Base-by-base conservation (phyloP, 2,329 filamentous ascomycete genomes). In the Microdochium nivale region DNA sequence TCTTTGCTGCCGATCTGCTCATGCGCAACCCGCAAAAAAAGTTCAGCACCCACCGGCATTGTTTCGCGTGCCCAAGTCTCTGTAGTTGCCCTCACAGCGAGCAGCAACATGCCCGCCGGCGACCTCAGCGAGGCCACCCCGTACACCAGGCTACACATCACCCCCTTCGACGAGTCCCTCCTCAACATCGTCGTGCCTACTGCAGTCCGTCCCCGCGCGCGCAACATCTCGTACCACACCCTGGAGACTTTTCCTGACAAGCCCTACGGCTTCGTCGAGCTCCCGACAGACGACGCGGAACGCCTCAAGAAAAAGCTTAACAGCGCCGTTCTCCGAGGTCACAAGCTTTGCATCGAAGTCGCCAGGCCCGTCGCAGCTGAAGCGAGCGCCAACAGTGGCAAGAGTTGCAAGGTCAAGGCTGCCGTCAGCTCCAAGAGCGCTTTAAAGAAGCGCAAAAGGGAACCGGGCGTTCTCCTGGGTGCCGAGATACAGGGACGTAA, bases 271-370 rank as follows among this genome's bases (percentile, higher is more conserved):
- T 99, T 88, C 70, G 76, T 97, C 54, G 90, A 95, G 47, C 71
- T 99, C 35, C 91, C 91, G 0, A 70, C 67, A 2, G 80, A 82
- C 69, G 90, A 95, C 58, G 94, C 92, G 10, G 87, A 92, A n/a
- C 95, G 90, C 68, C 70, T 97, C 51, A 90, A 85, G 72, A 92
- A 87, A 71, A 97, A 94, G 72, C 78, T 97, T 49, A 88, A 96
- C 74, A 92, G 92, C 30, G 81, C 86, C 2, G 86, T 88, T 24
- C 71, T 99, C 52, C 94, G 87, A 65, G 94, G 94, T 9, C 77
- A 78, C 54, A 97, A 96, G 69, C 81, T 97, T 60, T 83, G 83
- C 53, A 81, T 99, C 53, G 89, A 96, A 60, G 83, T 86, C 56
- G 94, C 94, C 7, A 82, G 83, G 48, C 62, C 60, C 11, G 64